Evolutionary conservation across 2,329 filamentous ascomycete genomes (phyloP).

Genomic region (Rhynchosporium secalis): DNA sequence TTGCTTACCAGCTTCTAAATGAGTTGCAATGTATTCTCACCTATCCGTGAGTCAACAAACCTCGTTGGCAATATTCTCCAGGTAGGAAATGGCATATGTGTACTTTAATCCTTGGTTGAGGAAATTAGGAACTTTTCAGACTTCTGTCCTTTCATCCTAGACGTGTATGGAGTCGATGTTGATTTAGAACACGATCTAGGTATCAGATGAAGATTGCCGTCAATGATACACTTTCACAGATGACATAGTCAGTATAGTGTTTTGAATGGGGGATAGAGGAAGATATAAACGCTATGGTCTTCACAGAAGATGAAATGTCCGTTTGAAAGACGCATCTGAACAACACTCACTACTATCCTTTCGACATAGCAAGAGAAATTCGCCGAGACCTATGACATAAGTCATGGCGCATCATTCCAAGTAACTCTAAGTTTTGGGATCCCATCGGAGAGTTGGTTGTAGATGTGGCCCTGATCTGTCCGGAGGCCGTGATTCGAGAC

Average conservation of each 20-base stretch:
- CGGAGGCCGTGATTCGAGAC: slow-evolving; percentile 26
- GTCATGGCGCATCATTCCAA: slow-evolving; percentile 5
- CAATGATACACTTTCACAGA: too few relatives aligned
- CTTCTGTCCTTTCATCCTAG: too few relatives aligned
- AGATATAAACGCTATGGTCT: slow-evolving; percentile 9
- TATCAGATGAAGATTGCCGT: slow-evolving; percentile 10
- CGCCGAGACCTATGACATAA: slow-evolving; percentile 15
- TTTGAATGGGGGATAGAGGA: slow-evolving; percentile 18
- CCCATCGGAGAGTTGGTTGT: slow-evolving; percentile 12
- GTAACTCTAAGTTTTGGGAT: slow-evolving; percentile 20
- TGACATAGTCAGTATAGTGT: too few relatives aligned
- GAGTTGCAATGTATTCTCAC: too few relatives aligned
- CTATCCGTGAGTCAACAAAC: too few relatives aligned
- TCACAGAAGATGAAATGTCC: slow-evolving; percentile 17
- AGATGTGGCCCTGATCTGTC: neutral
- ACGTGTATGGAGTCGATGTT: too few relatives aligned
- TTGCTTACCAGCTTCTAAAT: too few relatives aligned
- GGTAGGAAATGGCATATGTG: slow-evolving; percentile 21
- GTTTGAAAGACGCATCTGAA: neutral
- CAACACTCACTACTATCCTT: slow-evolving; percentile 3
- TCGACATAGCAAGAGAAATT: neutral
- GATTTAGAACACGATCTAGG: too few relatives aligned
- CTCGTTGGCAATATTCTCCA: too few relatives aligned
- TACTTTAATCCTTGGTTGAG: neutral
- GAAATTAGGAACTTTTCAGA: too few relatives aligned